These are phyloP conservation scores for Penicillium crustosum DNA, from an alignment of 2,329 filamentous ascomycete genomes.

Conservation along the genomic window DNA sequence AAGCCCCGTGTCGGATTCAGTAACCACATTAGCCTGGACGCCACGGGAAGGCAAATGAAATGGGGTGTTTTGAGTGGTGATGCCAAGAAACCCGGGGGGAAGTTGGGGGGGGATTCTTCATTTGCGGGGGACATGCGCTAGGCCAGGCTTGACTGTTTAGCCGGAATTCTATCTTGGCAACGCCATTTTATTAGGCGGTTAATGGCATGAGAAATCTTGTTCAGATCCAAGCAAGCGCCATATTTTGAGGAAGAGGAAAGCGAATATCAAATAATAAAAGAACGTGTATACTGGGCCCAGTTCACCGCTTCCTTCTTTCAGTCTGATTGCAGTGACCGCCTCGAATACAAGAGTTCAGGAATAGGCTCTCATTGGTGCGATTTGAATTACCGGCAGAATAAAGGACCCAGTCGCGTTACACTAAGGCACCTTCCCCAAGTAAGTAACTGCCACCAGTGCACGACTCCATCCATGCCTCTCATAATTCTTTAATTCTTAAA, in stretches of 20 bases:
- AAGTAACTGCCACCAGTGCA: not conserved
- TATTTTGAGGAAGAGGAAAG: not conserved
- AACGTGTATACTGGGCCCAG: not conserved
- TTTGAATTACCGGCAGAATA: not conserved
- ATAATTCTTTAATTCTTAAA: not conserved
- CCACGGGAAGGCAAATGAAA: not conserved
- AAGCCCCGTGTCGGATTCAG: constrained; percentile 10
- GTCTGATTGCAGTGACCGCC: not conserved
- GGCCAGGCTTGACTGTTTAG: not conserved
- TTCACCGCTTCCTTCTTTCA: not conserved
- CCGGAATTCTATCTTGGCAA: constrained; percentile 4
- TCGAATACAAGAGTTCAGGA: not conserved
- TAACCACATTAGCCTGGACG: not conserved
- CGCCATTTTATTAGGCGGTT: not conserved
- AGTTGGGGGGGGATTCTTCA: not conserved
- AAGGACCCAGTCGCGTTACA: not conserved
- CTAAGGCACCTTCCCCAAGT: not conserved
- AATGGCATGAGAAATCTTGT: not conserved
- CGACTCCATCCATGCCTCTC: not conserved
- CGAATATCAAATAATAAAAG: not conserved
- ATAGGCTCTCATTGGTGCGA: not conserved
- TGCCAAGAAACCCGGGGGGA: not conserved
- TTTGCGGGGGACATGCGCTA: constrained; percentile 1
- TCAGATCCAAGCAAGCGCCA: not conserved
- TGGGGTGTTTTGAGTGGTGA: not conserved